Conservation (phyloP, 2,329 filamentous ascomycete species). For the Colletotrichum sp. region DNA sequence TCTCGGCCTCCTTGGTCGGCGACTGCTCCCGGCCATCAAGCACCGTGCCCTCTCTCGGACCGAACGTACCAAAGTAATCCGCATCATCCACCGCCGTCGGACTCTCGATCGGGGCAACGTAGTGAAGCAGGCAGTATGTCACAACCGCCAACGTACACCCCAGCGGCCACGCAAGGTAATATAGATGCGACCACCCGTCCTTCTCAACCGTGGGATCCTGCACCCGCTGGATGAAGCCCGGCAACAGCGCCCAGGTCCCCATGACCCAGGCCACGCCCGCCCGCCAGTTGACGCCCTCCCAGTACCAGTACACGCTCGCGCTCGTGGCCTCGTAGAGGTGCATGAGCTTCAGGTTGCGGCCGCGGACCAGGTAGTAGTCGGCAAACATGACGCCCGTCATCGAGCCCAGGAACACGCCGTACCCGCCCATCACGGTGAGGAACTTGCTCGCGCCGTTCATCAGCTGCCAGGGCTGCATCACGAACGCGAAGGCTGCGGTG, state of each 20-base stretch:
- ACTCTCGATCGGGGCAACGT: constrained; percentile 23
- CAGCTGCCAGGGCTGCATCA: constrained; percentile 28
- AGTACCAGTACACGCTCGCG: constrained; percentile 27
- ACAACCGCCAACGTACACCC: constrained; percentile 24
- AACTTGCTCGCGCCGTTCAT: constrained; percentile 28
- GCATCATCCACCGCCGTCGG: constrained; percentile 25
- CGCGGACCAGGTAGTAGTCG: constrained; percentile 38
- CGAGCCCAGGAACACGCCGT: constrained; percentile 38
- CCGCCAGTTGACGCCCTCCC: constrained; percentile 26
- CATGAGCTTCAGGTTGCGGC: constrained; percentile 37
- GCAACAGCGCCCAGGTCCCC: constrained; percentile 26
- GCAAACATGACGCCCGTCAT: constrained; percentile 40
- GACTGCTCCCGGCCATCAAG: neutral
- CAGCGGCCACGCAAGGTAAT: constrained; percentile 29
- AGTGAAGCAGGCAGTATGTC: constrained; percentile 23
- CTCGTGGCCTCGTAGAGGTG: constrained; percentile 31
- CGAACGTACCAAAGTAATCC: constrained; percentile 32
- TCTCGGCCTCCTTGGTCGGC: neutral
- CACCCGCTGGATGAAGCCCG: constrained; percentile 27
- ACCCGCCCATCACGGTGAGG: constrained; percentile 32
- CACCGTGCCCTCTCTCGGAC: neutral
- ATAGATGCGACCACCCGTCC: constrained; percentile 30
- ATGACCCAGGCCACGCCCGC: constrained; percentile 21
- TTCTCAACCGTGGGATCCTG: constrained; percentile 12
- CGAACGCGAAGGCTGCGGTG: constrained; percentile 23